A percentile compares a stretch with the other conserved stretches of the same genome.
phyloP scores from a whole-genome alignment of 345 rosid species.

The Citrus reticulata region DNA sequence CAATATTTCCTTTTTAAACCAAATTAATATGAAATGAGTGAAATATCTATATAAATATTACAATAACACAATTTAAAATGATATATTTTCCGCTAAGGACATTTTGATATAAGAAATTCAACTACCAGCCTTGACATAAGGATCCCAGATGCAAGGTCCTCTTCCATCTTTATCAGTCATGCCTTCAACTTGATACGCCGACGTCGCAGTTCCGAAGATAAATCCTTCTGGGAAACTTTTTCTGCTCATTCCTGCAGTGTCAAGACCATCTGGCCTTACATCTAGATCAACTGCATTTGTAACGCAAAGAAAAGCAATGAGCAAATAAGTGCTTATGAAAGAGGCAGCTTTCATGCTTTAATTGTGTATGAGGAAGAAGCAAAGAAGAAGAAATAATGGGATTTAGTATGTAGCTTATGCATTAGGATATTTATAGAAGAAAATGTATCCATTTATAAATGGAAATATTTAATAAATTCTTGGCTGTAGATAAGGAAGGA shows the following conservation, averaged over 20 bases:
- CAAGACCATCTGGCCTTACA: constrained; percentile 6
- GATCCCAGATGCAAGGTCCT: constrained; percentile 71
- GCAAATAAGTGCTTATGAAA: background rate
- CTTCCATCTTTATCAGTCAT: constrained; percentile 57
- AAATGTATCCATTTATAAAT: no score
- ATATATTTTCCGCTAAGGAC: background rate
- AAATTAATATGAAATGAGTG: background rate
- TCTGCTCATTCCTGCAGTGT: constrained; percentile 40
- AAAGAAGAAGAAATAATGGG: background rate
- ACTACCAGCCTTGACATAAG: constrained; percentile 36
- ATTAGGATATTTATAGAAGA: background rate
- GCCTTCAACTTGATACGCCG: constrained; percentile 65
- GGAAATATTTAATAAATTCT: background rate
- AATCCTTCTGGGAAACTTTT: constrained; percentile 41
- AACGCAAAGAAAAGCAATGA: background rate
- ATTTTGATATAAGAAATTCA: no score
- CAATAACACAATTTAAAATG: background rate
- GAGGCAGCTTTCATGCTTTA: background rate
- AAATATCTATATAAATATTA: background rate
- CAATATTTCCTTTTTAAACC: constrained; percentile 36
- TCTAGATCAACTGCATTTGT: background rate
- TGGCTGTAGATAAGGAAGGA: background rate
- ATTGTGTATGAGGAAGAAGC: background rate
- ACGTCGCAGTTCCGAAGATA: constrained; percentile 49
- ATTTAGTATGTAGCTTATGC: background rate